These are phyloP conservation scores for Neodidymelliopsis sp. DNA, from an alignment of 2,329 filamentous ascomycete species.

Conservation along the genomic window DNA sequence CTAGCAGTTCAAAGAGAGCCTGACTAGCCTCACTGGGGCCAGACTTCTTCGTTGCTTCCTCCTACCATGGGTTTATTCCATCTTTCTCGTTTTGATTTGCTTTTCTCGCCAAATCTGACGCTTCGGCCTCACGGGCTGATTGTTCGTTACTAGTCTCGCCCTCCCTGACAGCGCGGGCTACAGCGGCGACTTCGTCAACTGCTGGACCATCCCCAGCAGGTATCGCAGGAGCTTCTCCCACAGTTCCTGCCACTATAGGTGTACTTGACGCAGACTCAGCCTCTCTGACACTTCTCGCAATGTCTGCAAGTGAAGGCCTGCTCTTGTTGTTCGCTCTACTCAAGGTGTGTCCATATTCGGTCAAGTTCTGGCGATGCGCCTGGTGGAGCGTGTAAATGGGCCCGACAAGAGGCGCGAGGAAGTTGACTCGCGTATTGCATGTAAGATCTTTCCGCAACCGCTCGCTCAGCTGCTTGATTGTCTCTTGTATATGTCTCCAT, in stretches of 20 bases:
- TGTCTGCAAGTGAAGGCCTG: background rate
- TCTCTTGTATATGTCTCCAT: constrained; percentile 59
- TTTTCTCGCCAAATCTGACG: background rate
- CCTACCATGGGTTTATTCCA: constrained; percentile 1
- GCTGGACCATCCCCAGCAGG: background rate
- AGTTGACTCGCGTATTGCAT: constrained; percentile 24
- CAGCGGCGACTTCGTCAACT: constrained; percentile 11
- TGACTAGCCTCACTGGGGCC: constrained; percentile 1
- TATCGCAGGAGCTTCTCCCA: background rate
- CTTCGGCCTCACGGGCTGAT: background rate
- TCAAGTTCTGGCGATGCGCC: constrained; percentile 22
- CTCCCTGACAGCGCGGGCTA: constrained; percentile 25
- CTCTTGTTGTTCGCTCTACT: background rate
- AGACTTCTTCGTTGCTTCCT: background rate
- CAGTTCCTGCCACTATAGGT: no score
- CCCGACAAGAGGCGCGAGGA: constrained; percentile 34
- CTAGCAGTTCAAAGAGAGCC: background rate
- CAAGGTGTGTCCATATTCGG: constrained; percentile 20
- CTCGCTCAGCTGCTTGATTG: constrained; percentile 42
- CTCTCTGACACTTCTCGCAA: no score
- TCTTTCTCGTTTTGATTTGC: background rate
- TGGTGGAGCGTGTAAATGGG: constrained; percentile 25
- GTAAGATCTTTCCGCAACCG: constrained; percentile 24
- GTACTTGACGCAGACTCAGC: no score
- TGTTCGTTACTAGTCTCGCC: constrained; percentile 1